Evolutionary conservation across 1,139 yeast species (phyloP).

Genomic region (Sugiyamaella sp.): DNA sequence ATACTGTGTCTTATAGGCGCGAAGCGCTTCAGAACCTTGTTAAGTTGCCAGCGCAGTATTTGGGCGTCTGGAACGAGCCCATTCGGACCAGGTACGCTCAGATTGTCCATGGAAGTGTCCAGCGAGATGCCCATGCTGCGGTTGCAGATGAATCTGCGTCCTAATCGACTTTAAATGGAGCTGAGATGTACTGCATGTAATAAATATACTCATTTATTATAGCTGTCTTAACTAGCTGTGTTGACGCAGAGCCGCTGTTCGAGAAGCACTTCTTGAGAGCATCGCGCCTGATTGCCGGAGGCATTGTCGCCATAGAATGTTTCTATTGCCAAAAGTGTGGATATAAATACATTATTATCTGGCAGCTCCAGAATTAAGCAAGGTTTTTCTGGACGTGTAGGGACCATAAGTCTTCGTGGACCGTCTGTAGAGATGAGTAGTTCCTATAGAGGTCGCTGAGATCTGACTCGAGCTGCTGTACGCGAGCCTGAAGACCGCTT

Average conservation of each 20-base stretch:
- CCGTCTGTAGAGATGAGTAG: constrained; percentile 30
- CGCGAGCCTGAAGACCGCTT: constrained; percentile 31
- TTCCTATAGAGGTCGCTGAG: constrained; percentile 29
- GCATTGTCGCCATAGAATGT: no score
- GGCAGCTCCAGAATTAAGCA: constrained; percentile 1
- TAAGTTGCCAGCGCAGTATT: constrained; percentile 23
- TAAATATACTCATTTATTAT: no score
- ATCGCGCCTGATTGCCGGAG: no score
- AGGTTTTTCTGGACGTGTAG: constrained; percentile 27
- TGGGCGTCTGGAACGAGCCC: constrained; percentile 33
- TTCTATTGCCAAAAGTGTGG: no score
- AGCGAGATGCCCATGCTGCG: constrained; percentile 27
- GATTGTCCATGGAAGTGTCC: constrained; percentile 27
- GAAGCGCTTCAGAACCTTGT: constrained; percentile 32
- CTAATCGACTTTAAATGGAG: no score
- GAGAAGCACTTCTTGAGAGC: no score
- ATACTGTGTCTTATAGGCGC: constrained; percentile 29
- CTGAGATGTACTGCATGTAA: no score
- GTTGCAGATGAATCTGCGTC: constrained; percentile 32
- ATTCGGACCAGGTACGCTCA: constrained; percentile 30
- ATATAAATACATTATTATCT: no score
- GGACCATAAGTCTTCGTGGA: constrained; percentile 38
- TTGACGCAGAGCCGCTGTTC: no score
- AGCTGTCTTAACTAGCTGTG: no score
- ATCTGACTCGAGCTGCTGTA: constrained; percentile 34